phyloP scores from a whole-genome alignment of 768 basidiomycete genomes.

The Lyophyllum shimeji region DNA sequence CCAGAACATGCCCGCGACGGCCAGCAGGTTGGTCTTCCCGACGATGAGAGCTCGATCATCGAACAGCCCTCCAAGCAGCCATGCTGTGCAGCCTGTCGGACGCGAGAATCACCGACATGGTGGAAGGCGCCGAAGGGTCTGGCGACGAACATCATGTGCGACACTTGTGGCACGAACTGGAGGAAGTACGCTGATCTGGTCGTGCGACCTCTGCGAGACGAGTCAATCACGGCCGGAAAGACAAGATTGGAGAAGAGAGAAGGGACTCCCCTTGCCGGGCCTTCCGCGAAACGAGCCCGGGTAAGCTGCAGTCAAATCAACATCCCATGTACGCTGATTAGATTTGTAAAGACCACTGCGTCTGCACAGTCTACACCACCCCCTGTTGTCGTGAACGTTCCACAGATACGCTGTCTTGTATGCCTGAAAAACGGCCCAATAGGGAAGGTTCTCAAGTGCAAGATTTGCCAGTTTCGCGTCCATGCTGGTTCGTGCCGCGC shows the following conservation, averaged over 20 bases:
- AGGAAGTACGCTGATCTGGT: slow-evolving; percentile 92
- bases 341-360: slow-evolving; percentile 39
- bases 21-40: slow-evolving; percentile 51
- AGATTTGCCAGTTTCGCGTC: slow-evolving; percentile 72
- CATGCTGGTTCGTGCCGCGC: slow-evolving; percentile 64
- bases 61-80: slow-evolving; percentile 52
- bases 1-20: slow-evolving; percentile 39
- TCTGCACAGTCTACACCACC: slow-evolving; percentile 65
- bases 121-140: slow-evolving; percentile 93
- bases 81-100: slow-evolving; percentile 83
- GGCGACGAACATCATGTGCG: slow-evolving; percentile 76
- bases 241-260: slow-evolving; percentile 61
- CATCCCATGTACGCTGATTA: neutral
- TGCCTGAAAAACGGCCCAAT: slow-evolving; percentile 76
- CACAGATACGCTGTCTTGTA: slow-evolving; percentile 70
- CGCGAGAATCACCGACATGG: slow-evolving; percentile 77
- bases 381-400: slow-evolving; percentile 48
- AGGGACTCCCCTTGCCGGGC: slow-evolving; percentile 51
- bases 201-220: slow-evolving; percentile 70
- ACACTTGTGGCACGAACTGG: slow-evolving; percentile 85
- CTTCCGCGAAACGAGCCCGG: slow-evolving; percentile 44
- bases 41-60: slow-evolving; percentile 80
- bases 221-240: slow-evolving; percentile 52
- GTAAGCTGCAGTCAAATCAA: slow-evolving; percentile 24
- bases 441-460: slow-evolving; percentile 80